Percentiles rank a stretch among this genome's conserved stretches.
Conservation (phyloP, 495 filamentous ascomycete species). For the Penicillium psychrofluorescens region DNA sequence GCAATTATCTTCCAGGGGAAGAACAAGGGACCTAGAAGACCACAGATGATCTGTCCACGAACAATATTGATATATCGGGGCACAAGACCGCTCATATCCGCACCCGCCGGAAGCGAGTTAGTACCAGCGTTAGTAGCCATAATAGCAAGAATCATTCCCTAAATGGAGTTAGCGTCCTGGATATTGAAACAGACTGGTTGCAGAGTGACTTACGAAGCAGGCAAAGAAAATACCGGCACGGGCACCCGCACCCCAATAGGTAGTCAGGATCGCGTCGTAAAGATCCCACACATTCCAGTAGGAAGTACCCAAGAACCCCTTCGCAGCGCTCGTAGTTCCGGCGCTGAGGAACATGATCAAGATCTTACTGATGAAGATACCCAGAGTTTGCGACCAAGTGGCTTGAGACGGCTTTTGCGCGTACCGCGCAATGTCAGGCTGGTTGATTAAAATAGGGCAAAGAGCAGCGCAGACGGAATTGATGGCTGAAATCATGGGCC, state of each 20-base stretch:
- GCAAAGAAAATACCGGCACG: slow-evolving; percentile 35
- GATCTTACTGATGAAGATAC: slow-evolving; percentile 10
- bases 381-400: slow-evolving; percentile 3
- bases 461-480: slow-evolving; percentile 8
- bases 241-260: slow-evolving; percentile 25
- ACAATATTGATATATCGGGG: slow-evolving; percentile 51
- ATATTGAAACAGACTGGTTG: no score
- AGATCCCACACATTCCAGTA: slow-evolving; percentile 20
- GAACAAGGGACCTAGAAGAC: slow-evolving; percentile 37
- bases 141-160: slow-evolving; percentile 16
- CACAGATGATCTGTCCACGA: slow-evolving; percentile 44
- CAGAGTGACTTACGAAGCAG: slow-evolving; percentile 5
- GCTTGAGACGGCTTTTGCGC: slow-evolving; percentile 6
- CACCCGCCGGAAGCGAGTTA: slow-evolving; percentile 48
- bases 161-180: no score
- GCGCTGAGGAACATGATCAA: slow-evolving; percentile 8
- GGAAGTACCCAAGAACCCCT: slow-evolving; percentile 14
- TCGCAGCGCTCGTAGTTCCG: no score
- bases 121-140: slow-evolving; percentile 44
- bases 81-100: slow-evolving; percentile 44
- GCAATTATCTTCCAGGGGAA: slow-evolving; percentile 32
- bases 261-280: slow-evolving; percentile 12
- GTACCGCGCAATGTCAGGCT: slow-evolving; percentile 26
- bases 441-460: slow-evolving; percentile 12
- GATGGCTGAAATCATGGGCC: not conserved